Base-by-base conservation (phyloP, 2,329 filamentous ascomycete genomes). In the Scleromitrula shiraiana region DNA sequence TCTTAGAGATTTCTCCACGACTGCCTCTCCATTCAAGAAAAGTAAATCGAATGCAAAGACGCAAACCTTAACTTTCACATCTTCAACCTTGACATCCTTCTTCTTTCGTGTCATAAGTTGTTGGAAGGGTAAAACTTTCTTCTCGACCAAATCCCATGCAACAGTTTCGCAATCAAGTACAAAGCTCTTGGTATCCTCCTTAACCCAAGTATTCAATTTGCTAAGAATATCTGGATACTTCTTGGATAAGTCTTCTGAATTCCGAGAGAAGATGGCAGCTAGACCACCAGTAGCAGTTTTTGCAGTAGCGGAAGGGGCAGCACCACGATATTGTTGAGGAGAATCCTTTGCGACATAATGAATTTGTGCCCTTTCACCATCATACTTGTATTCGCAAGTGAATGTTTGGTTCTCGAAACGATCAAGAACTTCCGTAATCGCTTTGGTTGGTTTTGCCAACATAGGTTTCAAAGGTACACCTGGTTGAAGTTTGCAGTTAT, bases 301-400 rank as follows among this genome's bases (percentile, higher is more conserved):
- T 33, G 81, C 75, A 7, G 79, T 79, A 5, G 77, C 69, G n/a
- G n/a, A n/a, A 9, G 73, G 70, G 1, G 76, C 70, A 29, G 78
- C 74, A 39, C 83, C 77, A 49, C 77, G 76, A 56, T 88, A 83
- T 46, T 88, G 75, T 50, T 85, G 71, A 2, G 80, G 72, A 8
- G 86, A 78, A 53, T 91, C 85, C 53, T 88, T 87, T 4, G 90
- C 83, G 26, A 97, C 88, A 58, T 95, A 98, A 65, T 98, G 93
- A 42, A 98, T 97, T 64, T 98, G 93, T n/a, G 93, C 93, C 63
- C 93, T 78, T 67, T 98, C 93, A 41, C 93, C 93, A 60, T 98
- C 93, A 62, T 98, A 98, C 67, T 98, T 98, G 75, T 95, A 98
- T 65, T 98, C 93, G 69, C 93, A 98, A 1, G 93, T 97, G 62